Conservation (phyloP, 2,329 filamentous ascomycete genomes). For the Apiospora marii region DNA sequence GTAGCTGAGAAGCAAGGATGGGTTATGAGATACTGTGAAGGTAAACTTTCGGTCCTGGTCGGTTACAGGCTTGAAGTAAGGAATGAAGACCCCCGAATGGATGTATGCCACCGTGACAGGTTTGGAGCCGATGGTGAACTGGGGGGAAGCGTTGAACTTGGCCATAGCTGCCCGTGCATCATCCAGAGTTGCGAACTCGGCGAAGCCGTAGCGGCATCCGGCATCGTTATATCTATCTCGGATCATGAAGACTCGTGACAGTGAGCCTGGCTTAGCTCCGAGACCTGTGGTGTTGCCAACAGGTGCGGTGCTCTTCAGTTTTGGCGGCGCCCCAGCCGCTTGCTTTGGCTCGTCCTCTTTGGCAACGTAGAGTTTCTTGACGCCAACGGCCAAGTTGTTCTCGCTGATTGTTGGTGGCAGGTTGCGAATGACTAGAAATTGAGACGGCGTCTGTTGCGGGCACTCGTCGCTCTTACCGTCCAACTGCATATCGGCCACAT, state of each 20-base stretch:
- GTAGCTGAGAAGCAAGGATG: slow-evolving; percentile 73
- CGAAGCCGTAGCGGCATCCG: slow-evolving; percentile 84
- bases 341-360: slow-evolving; percentile 60
- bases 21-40: slow-evolving; percentile 75
- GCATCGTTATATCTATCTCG: slow-evolving; percentile 75
- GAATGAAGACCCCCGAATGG: slow-evolving; percentile 85
- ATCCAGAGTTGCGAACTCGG: slow-evolving; percentile 79
- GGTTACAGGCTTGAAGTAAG: slow-evolving; percentile 66
- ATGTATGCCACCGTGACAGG: slow-evolving; percentile 77
- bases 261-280: slow-evolving; percentile 76
- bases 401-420: slow-evolving; percentile 76
- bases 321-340: slow-evolving; percentile 54
- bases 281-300: slow-evolving; percentile 64
- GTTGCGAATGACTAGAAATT: slow-evolving; percentile 78
- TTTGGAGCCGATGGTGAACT: slow-evolving; percentile 80
- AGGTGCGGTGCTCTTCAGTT: slow-evolving; percentile 67
- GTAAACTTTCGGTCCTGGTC: slow-evolving; percentile 68
- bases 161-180: slow-evolving; percentile 78
- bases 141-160: slow-evolving; percentile 75
- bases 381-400: slow-evolving; percentile 74
- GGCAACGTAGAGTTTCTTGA: slow-evolving; percentile 73
- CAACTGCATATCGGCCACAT: slow-evolving; percentile 47
- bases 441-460: slow-evolving; percentile 66
- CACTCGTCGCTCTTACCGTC: slow-evolving; percentile 58
- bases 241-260: slow-evolving; percentile 79